Evolutionary conservation across 768 basidiomycete genomes (phyloP).

Genomic region (Guyanaporus albipodus): DNA sequence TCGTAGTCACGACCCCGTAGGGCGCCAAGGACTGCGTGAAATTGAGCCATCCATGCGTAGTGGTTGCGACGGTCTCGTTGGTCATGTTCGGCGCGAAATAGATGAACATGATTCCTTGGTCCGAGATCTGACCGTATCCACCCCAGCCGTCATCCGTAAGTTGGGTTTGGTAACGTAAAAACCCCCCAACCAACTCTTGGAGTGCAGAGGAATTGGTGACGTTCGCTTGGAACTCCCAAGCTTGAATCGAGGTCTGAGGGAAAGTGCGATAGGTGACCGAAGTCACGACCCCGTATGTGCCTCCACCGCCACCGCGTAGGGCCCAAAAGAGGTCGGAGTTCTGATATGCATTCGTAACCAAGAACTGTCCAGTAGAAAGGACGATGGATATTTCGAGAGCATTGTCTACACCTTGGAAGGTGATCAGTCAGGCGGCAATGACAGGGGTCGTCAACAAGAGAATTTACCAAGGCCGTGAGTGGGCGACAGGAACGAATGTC

Average conservation of each 20-base stretch:
- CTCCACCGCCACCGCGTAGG: slow-evolving; percentile 49
- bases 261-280: slow-evolving; percentile 47
- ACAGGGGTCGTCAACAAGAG: too few species aligned
- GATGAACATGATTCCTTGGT: slow-evolving; percentile 7
- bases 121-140: slow-evolving; percentile 28
- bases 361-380: slow-evolving; percentile 38
- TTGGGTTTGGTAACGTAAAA: slow-evolving; percentile 32
- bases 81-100: slow-evolving; percentile 37
- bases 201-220: slow-evolving; percentile 30
- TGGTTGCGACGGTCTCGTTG: slow-evolving; percentile 32
- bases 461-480: slow-evolving; percentile 40
- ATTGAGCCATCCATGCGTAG: slow-evolving; percentile 33
- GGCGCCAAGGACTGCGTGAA: slow-evolving; percentile 13
- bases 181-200: slow-evolving; percentile 32
- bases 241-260: slow-evolving; percentile 33
- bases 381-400: slow-evolving; percentile 46
- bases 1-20: slow-evolving; percentile 1
- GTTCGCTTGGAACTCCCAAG: slow-evolving; percentile 29
- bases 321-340: slow-evolving; percentile 55
- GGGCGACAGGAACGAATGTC: slow-evolving; percentile 42
- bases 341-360: slow-evolving; percentile 38
- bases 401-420: slow-evolving; percentile 42
- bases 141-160: slow-evolving; percentile 45
- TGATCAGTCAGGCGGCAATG: background rate
- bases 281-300: slow-evolving; percentile 47